A percentile compares a stretch with the other conserved stretches of the same genome.
These are phyloP conservation scores for Fonsecaea pedrosoi DNA, from an alignment of 2,329 filamentous ascomycete species.

Conservation along the genomic window DNA sequence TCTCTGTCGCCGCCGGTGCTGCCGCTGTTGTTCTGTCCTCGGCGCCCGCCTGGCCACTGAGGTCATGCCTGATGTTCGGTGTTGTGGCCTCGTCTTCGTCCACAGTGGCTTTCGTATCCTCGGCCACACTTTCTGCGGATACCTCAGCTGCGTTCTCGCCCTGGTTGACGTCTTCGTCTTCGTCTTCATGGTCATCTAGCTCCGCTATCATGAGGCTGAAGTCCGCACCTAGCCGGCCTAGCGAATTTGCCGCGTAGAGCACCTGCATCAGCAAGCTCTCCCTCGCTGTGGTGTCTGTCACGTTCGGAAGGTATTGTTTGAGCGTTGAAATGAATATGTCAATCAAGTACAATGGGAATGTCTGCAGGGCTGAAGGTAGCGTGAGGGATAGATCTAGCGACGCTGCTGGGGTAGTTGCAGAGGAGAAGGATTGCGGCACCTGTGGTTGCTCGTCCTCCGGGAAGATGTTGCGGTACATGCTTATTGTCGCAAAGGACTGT, in stretches of 20 bases:
- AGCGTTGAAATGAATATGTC: slow-evolving; percentile 76
- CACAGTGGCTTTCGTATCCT: slow-evolving; percentile 24
- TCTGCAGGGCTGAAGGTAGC: slow-evolving; percentile 77
- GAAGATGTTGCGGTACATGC: slow-evolving; percentile 92
- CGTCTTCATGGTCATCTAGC: slow-evolving; percentile 48
- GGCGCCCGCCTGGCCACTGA: slow-evolving; percentile 90
- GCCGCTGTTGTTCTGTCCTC: slow-evolving; percentile 52
- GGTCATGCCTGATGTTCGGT: slow-evolving; percentile 41
- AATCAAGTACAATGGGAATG: slow-evolving; percentile 83
- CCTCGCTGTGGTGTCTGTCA: slow-evolving; percentile 61
- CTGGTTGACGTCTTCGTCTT: slow-evolving; percentile 44
- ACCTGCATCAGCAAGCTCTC: slow-evolving; percentile 41
- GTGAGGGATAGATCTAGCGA: slow-evolving; percentile 47
- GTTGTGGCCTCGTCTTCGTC: slow-evolving; percentile 47
- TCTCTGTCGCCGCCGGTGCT: slow-evolving; percentile 4
- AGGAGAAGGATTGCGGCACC: slow-evolving; percentile 43
- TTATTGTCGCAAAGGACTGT: slow-evolving; percentile 94
- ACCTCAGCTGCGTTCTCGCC: slow-evolving; percentile 3
- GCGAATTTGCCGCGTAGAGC: slow-evolving; percentile 69
- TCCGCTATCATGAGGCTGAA: slow-evolving; percentile 86
- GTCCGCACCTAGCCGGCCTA: slow-evolving; percentile 88
- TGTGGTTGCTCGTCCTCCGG: slow-evolving; percentile 47
- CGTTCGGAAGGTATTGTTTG: slow-evolving; percentile 39
- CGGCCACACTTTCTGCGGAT: background rate
- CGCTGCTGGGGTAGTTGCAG: slow-evolving; percentile 22